Conservation (phyloP, 2,329 filamentous ascomycete genomes). For the Phialocephala subalpina region DNA sequence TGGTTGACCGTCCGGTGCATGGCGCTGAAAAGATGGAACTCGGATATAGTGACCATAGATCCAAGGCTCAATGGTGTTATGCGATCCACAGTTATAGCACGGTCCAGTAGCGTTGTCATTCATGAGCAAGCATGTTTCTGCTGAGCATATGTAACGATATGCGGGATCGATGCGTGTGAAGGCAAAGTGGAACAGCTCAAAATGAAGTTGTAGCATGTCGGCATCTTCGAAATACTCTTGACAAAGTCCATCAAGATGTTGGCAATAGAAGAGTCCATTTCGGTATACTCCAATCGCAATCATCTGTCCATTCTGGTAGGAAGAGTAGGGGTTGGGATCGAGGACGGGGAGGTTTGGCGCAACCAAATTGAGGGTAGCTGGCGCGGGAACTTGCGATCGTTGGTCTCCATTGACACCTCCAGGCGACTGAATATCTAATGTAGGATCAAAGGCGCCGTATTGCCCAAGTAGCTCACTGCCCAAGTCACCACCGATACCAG, state of each 20-base stretch:
- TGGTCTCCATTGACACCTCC: conserved; percentile 20
- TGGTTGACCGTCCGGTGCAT: conserved; percentile 29
- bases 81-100: conserved; percentile 29
- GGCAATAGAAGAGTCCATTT: conserved; percentile 28
- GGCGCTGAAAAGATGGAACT: conserved; percentile 16
- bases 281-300: conserved; percentile 34
- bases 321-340: conserved; percentile 29
- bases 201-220: conserved; percentile 38
- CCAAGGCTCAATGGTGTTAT: conserved; percentile 34
- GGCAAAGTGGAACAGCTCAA: conserved; percentile 36
- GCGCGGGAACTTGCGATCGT: conserved; percentile 21
- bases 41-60: conserved; percentile 40
- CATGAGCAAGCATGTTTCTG: conserved; percentile 19
- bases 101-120: conserved; percentile 17
- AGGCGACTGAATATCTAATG: conserved; percentile 32
- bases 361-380: conserved; percentile 14
- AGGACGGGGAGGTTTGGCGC: conserved; percentile 13
- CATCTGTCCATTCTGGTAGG: conserved; percentile 33
- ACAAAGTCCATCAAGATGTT: conserved; percentile 34
- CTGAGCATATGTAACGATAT: conserved; percentile 34
- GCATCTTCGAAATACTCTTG: conserved; percentile 24
- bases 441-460: conserved; percentile 13
- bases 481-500: conserved; percentile 33
- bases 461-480: conserved; percentile 1
- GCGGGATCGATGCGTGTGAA: conserved; percentile 38